Conservation (phyloP, 768 basidiomycete genomes). For the Leccinum olivaceopallidum region DNA sequence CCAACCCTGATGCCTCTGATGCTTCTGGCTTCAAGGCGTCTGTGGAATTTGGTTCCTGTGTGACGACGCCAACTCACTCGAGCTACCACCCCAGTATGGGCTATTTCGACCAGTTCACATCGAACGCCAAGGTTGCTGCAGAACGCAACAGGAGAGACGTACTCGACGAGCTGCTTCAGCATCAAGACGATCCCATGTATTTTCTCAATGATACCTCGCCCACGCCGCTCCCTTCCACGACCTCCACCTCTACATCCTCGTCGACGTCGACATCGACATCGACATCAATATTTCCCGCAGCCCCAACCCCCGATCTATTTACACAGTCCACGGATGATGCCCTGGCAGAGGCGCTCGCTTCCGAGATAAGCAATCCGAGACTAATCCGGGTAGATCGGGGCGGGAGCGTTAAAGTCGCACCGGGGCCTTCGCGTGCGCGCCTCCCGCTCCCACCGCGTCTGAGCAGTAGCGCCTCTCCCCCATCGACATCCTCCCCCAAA, state of each 20-base stretch:
- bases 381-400: slow-evolving; percentile 4
- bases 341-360: slow-evolving; percentile 41
- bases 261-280: neutral
- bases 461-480: slow-evolving; percentile 25
- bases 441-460: slow-evolving; percentile 24
- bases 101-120: slow-evolving; percentile 64
- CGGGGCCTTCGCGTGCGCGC: slow-evolving; percentile 12
- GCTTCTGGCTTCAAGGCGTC: neutral
- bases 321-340: slow-evolving; percentile 36
- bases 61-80: neutral
- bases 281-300: slow-evolving; percentile 9
- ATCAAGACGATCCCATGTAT: slow-evolving; percentile 73
- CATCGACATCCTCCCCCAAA: slow-evolving; percentile 21
- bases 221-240: slow-evolving; percentile 9
- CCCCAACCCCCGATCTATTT: slow-evolving; percentile 34
- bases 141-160: slow-evolving; percentile 53
- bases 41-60: neutral
- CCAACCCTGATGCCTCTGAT: neutral
- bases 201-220: slow-evolving; percentile 39
- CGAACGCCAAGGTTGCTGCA: slow-evolving; percentile 54
- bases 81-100: slow-evolving; percentile 34
- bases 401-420: slow-evolving; percentile 16
- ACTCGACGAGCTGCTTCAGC: slow-evolving; percentile 62
- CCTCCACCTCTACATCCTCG: neutral
- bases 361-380: slow-evolving; percentile 22